Evolutionary conservation across 139 green algal species (phyloP), one percentile per base, ranked within the genome.

Genomic region (Zygnema circumcarinatum): DNA sequence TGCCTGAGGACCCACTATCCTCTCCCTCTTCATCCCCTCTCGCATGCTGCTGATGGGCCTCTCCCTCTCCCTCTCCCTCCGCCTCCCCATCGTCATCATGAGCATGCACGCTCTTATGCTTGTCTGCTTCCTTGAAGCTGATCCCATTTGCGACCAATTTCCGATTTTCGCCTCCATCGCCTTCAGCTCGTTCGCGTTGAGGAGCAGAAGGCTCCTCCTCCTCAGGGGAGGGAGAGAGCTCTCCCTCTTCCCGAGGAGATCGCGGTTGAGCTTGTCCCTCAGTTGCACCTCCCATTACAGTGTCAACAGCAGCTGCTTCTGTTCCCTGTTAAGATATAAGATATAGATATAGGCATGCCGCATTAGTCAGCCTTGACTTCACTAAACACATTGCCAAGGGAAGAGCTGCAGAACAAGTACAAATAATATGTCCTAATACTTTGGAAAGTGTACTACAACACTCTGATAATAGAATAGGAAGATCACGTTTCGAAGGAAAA

Each of bases 31-130:
- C 79, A 20, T 69, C 54, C 68, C 53, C 52, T 40, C 54, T 53
- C n/a, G 62, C 79, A 41, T 79, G 42, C 38, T 84, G 31, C 20
- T 84, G 42, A 22, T 86, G 38, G 16, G 67, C 76, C 74, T 81
- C 74, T 40, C 56, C 74, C 38, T 84, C 76, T 25, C 35, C 76
- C 1, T 62, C 76, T 74, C 73, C 40, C 16, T 86, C 85, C 53
- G 74, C 79, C 31, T 87, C 67, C 40, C 83, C 68, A 68, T 87
- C 69, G 11, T 81, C 76, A 3, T 81, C 76, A 42, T 83, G 38
- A 42, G 7, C 76, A 38, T 83, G 38, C 52, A 79, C 16, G 41
- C 52, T 38, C 76, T 81, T 39, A 52, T 38, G 40, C 76, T 83
- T 52, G 40, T 16, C 76, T 83, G 11, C 69, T n/a, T 38, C 35